Base-by-base conservation (phyloP, 768 basidiomycete genomes). In the Phylloporus arenicola region DNA sequence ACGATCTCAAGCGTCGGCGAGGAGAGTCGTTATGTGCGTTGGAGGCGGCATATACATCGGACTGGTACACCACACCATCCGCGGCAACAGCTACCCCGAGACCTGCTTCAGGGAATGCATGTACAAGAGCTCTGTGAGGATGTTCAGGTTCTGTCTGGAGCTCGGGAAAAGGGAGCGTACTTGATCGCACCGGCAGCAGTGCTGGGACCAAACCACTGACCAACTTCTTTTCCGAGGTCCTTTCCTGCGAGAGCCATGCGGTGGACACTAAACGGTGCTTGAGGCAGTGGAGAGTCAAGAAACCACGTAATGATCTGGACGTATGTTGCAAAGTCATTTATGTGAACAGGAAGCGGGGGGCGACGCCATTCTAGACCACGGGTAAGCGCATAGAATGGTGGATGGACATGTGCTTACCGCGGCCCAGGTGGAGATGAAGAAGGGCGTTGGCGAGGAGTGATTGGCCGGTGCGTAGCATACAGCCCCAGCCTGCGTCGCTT, bases 171-270 rank as follows among this genome's bases (percentile, higher is more conserved):
- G 35, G 50, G 25, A 42, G 65, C 77, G 49, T 63, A 91, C 88
- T 88, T 92, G 71, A 98, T 88, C 11, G 92, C 94, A 33, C 94
- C 93, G 8, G 94, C 93, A n/a, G 95, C 96, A 0, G 90, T 92
- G 63, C 90, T 94, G 0, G 95, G 95, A 0, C 95, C 95, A 61
- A 98, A 98, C 95, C 95, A 98, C 67, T 92, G 88, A 1, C 95
- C 95, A 0, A 97, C 88, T 56, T 92, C 90, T 54, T 90, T 97
- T 12, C 95, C 95, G 1, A 97, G 78, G 58, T 93, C 87, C 63
- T 97, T 94, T 1, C 95, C 95, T 0, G 93, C 87, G 19, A 93
- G 73, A 0, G 94, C 94, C 87, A 99, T 96, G 42, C 92, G 80
- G 68, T 99, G 95, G 7, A 99, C 90, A 57, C 89, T 88, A 65